phyloP scores from a whole-genome alignment of 768 basidiomycete genomes.

The Lactarius hatsudake region DNA sequence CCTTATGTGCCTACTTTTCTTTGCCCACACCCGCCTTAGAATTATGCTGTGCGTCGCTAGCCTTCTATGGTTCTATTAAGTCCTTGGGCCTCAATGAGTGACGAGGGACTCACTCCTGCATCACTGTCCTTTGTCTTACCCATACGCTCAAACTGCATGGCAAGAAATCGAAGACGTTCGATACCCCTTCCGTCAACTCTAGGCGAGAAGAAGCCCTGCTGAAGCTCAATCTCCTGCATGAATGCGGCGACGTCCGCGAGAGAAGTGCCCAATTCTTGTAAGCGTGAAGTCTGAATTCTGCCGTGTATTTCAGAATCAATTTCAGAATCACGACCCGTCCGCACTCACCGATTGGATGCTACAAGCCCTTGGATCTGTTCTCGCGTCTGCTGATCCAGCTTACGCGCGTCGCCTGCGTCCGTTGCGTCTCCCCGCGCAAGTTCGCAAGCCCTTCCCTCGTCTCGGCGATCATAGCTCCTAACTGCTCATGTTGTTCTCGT shows the following conservation, averaged over 20 bases:
- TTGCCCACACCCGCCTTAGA: not conserved
- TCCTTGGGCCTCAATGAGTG: not conserved
- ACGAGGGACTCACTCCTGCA: constrained; percentile 10
- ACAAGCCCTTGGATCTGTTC: constrained; percentile 19
- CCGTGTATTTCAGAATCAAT: not conserved
- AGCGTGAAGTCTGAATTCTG: constrained; percentile 32
- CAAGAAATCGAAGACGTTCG: constrained; percentile 48
- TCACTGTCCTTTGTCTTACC: constrained; percentile 3
- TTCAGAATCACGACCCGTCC: not conserved
- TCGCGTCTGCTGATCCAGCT: constrained; percentile 28
- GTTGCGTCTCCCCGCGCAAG: constrained; percentile 14
- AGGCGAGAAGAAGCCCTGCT: constrained; percentile 39
- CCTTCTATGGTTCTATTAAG: not conserved
- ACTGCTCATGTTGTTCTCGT: constrained; percentile 26
- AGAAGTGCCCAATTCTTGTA: constrained; percentile 42
- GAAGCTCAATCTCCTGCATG: constrained; percentile 64
- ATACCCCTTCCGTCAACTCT: constrained; percentile 42
- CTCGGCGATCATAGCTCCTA: constrained; percentile 26
- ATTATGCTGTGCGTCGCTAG: not conserved
- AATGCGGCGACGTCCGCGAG: constrained; percentile 66
- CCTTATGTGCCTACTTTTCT: not conserved
- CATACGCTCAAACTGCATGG: constrained; percentile 30
- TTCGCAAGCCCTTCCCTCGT: constrained; percentile 29
- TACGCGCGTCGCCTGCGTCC: constrained; percentile 9
- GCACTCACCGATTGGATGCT: constrained; percentile 28